Evolutionary conservation across 1,284 basidiomycete species (phyloP), one percentile per base, ranked within the genome.

Genomic region (Lignosus rhinocerotis): DNA sequence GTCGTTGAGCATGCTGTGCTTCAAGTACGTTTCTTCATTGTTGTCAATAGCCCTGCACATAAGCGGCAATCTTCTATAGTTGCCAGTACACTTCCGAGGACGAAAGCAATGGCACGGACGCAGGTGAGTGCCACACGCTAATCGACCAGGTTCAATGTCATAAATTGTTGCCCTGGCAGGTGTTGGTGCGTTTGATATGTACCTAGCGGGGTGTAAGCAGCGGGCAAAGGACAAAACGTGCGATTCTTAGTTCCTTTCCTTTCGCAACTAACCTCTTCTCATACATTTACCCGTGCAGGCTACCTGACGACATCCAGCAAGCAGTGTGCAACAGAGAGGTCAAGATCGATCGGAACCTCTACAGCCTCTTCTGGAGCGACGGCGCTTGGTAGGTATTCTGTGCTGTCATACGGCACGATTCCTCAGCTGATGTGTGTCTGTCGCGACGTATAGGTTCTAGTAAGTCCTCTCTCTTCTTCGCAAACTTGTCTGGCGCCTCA

Each of bases 1-100:
- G 56, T 52, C 59, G n/a, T 50, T 66, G 46, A 66, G 65, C 46
- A 66, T 66, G 65, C 53, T 66, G 25, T 66, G 65, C 44, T 60
- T 63, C 59, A 64, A 66, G 65, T 66, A 43, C 44, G 65, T 59
- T 12, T 2, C 45, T 7, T 6, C 5, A 6, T 11, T 48, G n/a
- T 5, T 30, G 19, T n/a, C 3, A 6, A 19, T 16, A 14, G 11
- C 36, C 36, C 16, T 19, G 12, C 14, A 42, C 8, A 32, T 11
- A 30, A 21, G n/a, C 19, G 11, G 12, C 11, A 16, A 36, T 16
- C 3, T 11, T 14, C n/a, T 11, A 6, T 33, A 66, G 65, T 33
- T 66, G 65, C 19, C 65, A 66, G 38, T 61, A 55, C 33, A 59
- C 56, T 30, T 30, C 56, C 0, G 36, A 41, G 2, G 19, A 38